A percentile compares a stretch with the other conserved stretches of the same genome.
Evolutionary conservation across 176 grass and related monocot genomes (phyloP).

Genomic region (Oryza glumipatula): DNA sequence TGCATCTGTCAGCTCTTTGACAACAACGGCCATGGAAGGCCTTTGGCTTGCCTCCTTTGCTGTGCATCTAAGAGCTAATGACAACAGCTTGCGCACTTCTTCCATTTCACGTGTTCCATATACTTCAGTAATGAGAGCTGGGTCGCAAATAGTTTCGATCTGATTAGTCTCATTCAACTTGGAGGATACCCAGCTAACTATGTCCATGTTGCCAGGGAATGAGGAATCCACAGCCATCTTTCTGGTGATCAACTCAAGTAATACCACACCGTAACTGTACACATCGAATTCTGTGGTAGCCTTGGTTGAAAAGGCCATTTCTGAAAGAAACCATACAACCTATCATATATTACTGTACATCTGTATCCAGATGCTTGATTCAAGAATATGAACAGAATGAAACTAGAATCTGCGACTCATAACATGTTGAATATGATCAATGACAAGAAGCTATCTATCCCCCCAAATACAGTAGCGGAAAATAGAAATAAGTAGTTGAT

Average conservation of each 20-base stretch:
- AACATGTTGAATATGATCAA: not conserved
- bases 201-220: constrained; percentile 50
- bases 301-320: constrained; percentile 69
- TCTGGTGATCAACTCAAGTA: constrained; percentile 78
- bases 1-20: constrained; percentile 55
- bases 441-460: not conserved
- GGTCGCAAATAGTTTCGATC: constrained; percentile 57
- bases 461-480: not conserved
- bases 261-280: constrained; percentile 84
- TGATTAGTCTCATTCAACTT: constrained; percentile 32
- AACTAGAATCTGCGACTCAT: not conserved
- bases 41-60: constrained; percentile 42
- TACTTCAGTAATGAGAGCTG: constrained; percentile 52
- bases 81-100: constrained; percentile 54
- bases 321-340: constrained; percentile 25
- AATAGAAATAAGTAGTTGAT: too few relatives aligned
- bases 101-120: constrained; percentile 54
- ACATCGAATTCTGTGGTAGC: constrained; percentile 60
- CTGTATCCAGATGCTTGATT: not conserved
- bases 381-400: not conserved
- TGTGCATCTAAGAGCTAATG: constrained; percentile 56
- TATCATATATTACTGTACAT: not conserved
- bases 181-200: constrained; percentile 60
- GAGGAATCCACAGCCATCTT: constrained; percentile 59
- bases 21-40: constrained; percentile 63